Base-by-base conservation (phyloP, 2,329 filamentous ascomycete species). In the Pseudocercospora eumusae region DNA sequence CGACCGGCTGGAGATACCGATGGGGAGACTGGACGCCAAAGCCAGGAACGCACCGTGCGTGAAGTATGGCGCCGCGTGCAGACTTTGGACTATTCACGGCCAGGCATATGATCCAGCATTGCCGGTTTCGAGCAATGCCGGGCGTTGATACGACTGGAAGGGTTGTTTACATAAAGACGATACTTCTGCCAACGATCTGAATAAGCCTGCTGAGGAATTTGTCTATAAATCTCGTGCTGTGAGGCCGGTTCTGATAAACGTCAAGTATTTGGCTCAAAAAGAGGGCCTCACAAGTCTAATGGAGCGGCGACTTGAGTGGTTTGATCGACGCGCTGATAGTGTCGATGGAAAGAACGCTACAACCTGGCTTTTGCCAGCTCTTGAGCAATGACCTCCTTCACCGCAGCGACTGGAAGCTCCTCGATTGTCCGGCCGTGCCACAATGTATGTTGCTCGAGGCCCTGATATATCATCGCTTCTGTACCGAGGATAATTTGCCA, bases 401-500 rank as follows among this genome's bases (percentile, higher is more conserved):
- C 85, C 67, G 82, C 77, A 33, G 82, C 75, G 0, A 89, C 81
- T 0, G 87, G 86, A 64, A 90, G 75, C 33, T 88, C 73, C 28
- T 82, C 74, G 68, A 79, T 81, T 10, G 59, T 65, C 57, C 62
- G 57, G 0, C 88, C 88, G 0, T 88, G 90, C 89, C 89, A 92
- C 60, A 75, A 77, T 40, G 72, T 73, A 61, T 79, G 77, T 66
- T 78, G 89, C 75, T 90, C 89, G 18, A 92, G 74, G 0, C 89
- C 90, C 75, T 92, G 89, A 77, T 87, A 91, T 66, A 92, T 88
- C 80, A 92, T 78, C 0, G 89, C 88, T 78, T 92, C 90, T 0
- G 89, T 91, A 0, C 90, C 90, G 5, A 91, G 74, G 23, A 92
- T 88, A 0, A 92, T 86, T 75, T 87, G 83, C 90, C 90, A 92